Evolutionary conservation across 2,329 filamentous ascomycete species (phyloP).

Genomic region (Ambrosiella cleistominuta): DNA sequence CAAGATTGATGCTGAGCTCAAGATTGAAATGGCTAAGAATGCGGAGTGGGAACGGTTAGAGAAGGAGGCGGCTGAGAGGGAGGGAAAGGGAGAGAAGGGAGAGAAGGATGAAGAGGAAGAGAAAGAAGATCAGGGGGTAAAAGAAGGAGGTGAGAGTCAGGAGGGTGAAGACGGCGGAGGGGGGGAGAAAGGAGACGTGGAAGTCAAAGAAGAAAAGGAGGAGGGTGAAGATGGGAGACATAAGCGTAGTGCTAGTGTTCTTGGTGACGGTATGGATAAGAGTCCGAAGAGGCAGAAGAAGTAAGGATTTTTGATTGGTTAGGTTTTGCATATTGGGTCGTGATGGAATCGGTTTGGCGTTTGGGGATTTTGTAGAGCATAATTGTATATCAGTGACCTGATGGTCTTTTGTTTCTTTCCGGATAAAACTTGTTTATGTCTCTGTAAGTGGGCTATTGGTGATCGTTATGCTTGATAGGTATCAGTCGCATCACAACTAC

Average conservation of each 20-base stretch:
- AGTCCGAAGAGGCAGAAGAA: conserved; percentile 41
- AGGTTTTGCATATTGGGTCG: not conserved
- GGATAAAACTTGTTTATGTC: too few relatives aligned
- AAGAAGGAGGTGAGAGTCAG: conserved; percentile 10
- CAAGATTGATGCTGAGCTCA: conserved; percentile 57
- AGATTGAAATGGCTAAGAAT: conserved; percentile 39
- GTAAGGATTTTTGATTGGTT: conserved; percentile 16
- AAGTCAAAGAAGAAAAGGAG: conserved; percentile 15
- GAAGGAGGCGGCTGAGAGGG: conserved; percentile 11
- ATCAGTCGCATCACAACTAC: too few relatives aligned
- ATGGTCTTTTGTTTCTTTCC: too few relatives aligned
- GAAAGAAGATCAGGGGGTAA: not conserved
- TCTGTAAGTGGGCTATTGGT: too few relatives aligned
- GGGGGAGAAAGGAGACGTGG: conserved; percentile 12
- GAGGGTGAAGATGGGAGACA: conserved; percentile 22
- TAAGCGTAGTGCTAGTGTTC: conserved; percentile 69
- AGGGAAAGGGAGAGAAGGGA: not conserved
- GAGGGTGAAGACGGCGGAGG: not conserved
- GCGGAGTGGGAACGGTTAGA: conserved; percentile 29
- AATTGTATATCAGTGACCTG: not conserved
- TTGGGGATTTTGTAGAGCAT: not conserved
- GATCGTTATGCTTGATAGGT: too few relatives aligned
- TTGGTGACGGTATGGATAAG: conserved; percentile 53
- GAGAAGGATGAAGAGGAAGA: conserved; percentile 5
- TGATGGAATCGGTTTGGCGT: not conserved